Evolutionary conservation across 495 filamentous ascomycete species (phyloP).

Genomic region (Xylaria acuta): DNA sequence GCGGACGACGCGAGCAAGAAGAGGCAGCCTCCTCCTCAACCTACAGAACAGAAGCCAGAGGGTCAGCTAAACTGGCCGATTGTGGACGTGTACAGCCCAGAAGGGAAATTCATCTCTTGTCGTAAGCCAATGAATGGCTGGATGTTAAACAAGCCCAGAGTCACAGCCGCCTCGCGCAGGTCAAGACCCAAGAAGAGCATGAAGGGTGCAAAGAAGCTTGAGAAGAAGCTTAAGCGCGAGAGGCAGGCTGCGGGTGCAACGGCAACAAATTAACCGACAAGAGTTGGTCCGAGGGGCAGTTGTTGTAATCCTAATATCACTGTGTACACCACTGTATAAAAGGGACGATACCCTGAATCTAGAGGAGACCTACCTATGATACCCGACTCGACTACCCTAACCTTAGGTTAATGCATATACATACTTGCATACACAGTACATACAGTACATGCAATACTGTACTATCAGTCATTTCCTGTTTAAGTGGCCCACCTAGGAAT

Average conservation of each 20-base stretch:
- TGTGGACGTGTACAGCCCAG: conserved; percentile 84
- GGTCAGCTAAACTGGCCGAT: conserved; percentile 60
- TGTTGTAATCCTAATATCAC: conserved; percentile 5
- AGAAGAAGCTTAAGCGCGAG: conserved; percentile 44
- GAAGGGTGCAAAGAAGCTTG: conserved; percentile 63
- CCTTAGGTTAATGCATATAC: neutral
- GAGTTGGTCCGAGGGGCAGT: neutral
- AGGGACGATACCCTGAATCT: neutral
- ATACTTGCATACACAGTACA: too few relatives aligned
- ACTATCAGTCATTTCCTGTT: neutral
- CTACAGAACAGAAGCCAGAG: conserved; percentile 16
- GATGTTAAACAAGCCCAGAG: conserved; percentile 52
- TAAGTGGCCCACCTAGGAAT: neutral
- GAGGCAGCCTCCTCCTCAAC: conserved; percentile 21
- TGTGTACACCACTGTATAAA: neutral
- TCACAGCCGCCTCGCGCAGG: conserved; percentile 30
- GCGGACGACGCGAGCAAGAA: conserved; percentile 29
- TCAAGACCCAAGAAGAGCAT: conserved; percentile 61
- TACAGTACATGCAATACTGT: too few relatives aligned
- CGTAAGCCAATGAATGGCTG: conserved; percentile 79
- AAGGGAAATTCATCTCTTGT: conserved; percentile 74
- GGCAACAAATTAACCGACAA: neutral
- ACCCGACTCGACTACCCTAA: neutral
- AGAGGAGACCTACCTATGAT: neutral
- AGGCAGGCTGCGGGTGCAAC: conserved; percentile 1